Evolutionary conservation across 805 yeast species (phyloP), one percentile per base, ranked within the genome.

Genomic region (Schizosaccharomyces lindneri): DNA sequence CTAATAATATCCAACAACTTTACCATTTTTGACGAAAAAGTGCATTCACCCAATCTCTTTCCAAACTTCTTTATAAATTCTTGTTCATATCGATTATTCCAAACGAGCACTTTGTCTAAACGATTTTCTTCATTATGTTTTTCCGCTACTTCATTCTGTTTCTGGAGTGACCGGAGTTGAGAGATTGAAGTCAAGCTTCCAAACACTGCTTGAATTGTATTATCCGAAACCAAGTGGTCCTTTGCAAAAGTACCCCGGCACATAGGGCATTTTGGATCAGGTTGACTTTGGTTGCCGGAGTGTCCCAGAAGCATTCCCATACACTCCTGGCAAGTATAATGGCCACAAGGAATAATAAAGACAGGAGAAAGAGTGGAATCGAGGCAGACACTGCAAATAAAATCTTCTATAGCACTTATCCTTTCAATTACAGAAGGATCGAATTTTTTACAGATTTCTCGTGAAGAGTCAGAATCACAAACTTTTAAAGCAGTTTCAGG

Each of bases 261-360:
- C 57, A 51, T 24, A 2, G 57, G 57, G 24, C 51, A 46, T 24
- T 46, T 46, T 2, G 24, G 13, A 19, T 36, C 41, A 36, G 17
- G 27, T 46, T n/a, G 27, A 19, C 51, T n/a, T 13, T 19, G 51
- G 27, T 5, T n/a, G 4, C 24, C 24, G 11, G 21, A 24, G 11
- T 46, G 51, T 5, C n/a, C 51, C 51, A 46, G 11, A 46, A 51
- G 36, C 57, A 29, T 24, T 6, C n/a, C 36, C 57, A 51, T 51
- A 51, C 88, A 81, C 60, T 83, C 81, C 59, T 77, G 80, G 70
- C 96, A 87, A 0, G 85, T 69, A 65, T 79, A 73, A 70, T 87
- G 95, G 0, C 94, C 95, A 76, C 96, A 87, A 1, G 74, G 79
- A 64, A 73, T 75, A 62, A 77, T 76, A 46, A 79, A 67, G n/a